Conservation (phyloP, 2,329 filamentous ascomycete species). For the Fusarium armeniacum region DNA sequence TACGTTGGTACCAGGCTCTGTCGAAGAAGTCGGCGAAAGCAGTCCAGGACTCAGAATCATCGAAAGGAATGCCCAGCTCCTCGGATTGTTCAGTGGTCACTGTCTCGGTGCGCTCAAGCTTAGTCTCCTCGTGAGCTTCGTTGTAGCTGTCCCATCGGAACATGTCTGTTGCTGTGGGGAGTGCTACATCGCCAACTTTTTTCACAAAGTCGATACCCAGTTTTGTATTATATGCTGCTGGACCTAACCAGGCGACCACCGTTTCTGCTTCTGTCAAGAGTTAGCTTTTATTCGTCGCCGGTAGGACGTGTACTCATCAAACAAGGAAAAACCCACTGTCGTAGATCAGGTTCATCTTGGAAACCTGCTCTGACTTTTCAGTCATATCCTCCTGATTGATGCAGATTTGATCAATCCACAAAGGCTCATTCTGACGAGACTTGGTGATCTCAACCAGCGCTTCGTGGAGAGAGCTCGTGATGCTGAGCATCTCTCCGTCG, state of each 20-base stretch:
- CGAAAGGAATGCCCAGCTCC: conserved; percentile 32
- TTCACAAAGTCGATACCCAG: conserved; percentile 22
- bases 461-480: conserved; percentile 32
- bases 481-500: conserved; percentile 9
- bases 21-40: conserved; percentile 37
- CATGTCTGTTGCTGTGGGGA: conserved; percentile 34
- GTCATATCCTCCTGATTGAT: conserved; percentile 33
- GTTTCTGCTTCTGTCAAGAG: conserved; percentile 35
- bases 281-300: neutral
- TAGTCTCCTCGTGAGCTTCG: conserved; percentile 12
- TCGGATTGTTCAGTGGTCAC: conserved; percentile 22
- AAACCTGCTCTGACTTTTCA: conserved; percentile 35
- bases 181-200: conserved; percentile 31
- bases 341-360: conserved; percentile 40
- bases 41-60: conserved; percentile 16
- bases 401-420: conserved; percentile 44
- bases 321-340: conserved; percentile 17
- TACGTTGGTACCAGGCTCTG: conserved; percentile 39
- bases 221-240: conserved; percentile 8
- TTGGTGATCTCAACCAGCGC: conserved; percentile 20
- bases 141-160: conserved; percentile 30
- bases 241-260: conserved; percentile 37
- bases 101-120: conserved; percentile 26
- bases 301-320: fast-evolving
- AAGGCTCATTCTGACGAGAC: conserved; percentile 17